Evolutionary conservation across 495 filamentous ascomycete species (phyloP), one percentile per base, ranked within the genome.

Genomic region (Xylaria intraflava): DNA sequence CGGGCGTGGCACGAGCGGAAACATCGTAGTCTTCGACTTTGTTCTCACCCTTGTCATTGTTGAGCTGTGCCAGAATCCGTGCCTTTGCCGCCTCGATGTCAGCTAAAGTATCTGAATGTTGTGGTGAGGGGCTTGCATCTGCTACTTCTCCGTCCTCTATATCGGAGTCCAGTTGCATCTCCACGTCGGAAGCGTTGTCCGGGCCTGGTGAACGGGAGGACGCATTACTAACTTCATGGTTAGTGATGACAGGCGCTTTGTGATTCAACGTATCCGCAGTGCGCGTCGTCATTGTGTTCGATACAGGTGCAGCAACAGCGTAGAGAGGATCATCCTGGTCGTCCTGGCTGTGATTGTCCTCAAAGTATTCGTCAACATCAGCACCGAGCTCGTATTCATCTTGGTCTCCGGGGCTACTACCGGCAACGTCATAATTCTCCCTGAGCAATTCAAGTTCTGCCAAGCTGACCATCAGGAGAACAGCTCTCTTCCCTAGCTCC

Each of bases 11-110:
- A 22, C 60, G 49, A 29, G 19, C 19, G 23, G 42, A 31, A 23
- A 1, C 3, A 16, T 23, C 35, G 14, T 40, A 16, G 38, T 46
- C 46, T 51, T 39, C 46, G 23, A 20, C 11, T 14, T 42, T 43
- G 17, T 38, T 35, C 11, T 59, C 31, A 2, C 59, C 50, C 3
- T 39, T 11, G 33, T 57, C 55, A 33, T 48, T 64, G 39, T 62
- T 67, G 14, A 84, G 64, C 57, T 67, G 70, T 11, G 73, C 69
- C 49, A 84, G 74, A 6, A 86, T 71, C 26, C 75, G 78, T 20
- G 75, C 70, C 67, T 84, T 84, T 49, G 81, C 84, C 30, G 71
- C 75, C 56, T 80, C 82, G 50, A 87, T 65, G 58, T 74, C 67
- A 66, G 72, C 59, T 60, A 65, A 44, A 9, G 60, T 49, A 53